Evolutionary conservation across 1,139 yeast genomes (phyloP).

Genomic region (Cylindricascospora bacillispora): DNA sequence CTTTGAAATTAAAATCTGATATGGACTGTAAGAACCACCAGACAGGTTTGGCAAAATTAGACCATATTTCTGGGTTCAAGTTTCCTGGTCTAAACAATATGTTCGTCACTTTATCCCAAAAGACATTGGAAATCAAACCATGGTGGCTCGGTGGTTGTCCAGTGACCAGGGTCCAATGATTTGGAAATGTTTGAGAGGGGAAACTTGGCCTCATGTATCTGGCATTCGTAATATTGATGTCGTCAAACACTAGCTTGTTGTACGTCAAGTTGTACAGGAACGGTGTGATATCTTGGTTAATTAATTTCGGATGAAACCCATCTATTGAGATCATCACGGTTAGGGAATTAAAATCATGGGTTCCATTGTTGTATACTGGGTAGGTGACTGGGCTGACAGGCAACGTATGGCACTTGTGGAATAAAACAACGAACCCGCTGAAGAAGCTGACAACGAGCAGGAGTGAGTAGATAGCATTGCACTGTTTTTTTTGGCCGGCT

Average conservation of each 20-base stretch:
- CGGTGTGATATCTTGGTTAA: constrained; percentile 1
- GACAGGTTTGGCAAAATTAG: constrained; percentile 66
- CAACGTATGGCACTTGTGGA: too few relatives aligned
- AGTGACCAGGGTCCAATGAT: constrained; percentile 84
- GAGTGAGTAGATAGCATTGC: too few relatives aligned
- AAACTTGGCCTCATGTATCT: constrained; percentile 82
- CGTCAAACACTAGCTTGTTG: background rate
- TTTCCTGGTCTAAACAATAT: constrained; percentile 55
- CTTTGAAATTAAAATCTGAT: constrained; percentile 29
- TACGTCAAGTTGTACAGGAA: constrained; percentile 1
- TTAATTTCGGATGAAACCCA: constrained; percentile 2
- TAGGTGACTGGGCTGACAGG: too few relatives aligned
- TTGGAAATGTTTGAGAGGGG: constrained; percentile 84
- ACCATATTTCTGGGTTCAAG: constrained; percentile 39
- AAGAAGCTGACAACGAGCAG: too few relatives aligned
- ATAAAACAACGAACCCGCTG: too few relatives aligned
- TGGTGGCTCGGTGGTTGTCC: constrained; percentile 77
- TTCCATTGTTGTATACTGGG: constrained; percentile 16
- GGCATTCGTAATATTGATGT: constrained; percentile 33
- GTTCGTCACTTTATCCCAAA: constrained; percentile 47
- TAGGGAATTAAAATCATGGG: constrained; percentile 3
- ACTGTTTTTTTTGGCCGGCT: too few relatives aligned
- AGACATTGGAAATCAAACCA: constrained; percentile 78
- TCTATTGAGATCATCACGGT: constrained; percentile 2
- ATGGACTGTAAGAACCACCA: constrained; percentile 70